phyloP scores from a whole-genome alignment of 2,329 filamentous ascomycete genomes.

The Cladosporium sp. region DNA sequence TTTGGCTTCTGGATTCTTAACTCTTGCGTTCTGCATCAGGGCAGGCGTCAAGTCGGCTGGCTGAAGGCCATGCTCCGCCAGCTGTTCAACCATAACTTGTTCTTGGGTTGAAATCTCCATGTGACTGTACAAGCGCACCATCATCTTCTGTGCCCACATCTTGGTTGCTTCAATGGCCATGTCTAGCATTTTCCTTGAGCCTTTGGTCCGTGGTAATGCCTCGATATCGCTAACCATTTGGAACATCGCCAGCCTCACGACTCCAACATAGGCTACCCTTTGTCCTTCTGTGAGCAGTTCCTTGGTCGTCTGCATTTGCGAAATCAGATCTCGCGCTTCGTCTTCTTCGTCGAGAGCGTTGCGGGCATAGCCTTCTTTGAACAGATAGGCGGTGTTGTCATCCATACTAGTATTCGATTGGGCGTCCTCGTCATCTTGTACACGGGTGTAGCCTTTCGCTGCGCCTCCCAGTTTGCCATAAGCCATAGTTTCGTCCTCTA shows the following conservation, averaged over 20 bases:
- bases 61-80: conserved; percentile 87
- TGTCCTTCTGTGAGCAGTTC: conserved; percentile 93
- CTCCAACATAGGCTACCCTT: conserved; percentile 90
- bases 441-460: conserved; percentile 90
- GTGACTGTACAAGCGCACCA: conserved; percentile 89
- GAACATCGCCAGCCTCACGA: conserved; percentile 78
- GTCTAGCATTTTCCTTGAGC: conserved; percentile 69
- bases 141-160: conserved; percentile 99
- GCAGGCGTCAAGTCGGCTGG: conserved; percentile 80
- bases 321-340: conserved; percentile 72
- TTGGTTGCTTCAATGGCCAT: conserved; percentile 74
- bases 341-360: conserved; percentile 67
- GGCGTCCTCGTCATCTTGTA: conserved; percentile 93
- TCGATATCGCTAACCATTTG: conserved; percentile 72
- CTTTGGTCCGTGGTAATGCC: conserved; percentile 60
- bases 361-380: conserved; percentile 66
- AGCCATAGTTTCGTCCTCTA: conserved; percentile 66
- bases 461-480: conserved; percentile 83
- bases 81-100: conserved; percentile 98
- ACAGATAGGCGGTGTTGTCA: conserved; percentile 94
- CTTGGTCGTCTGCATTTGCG: conserved; percentile 94
- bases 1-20: conserved; percentile 70
- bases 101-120: conserved; percentile 94
- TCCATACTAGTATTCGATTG: conserved; percentile 95
- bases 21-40: conserved; percentile 86